Base-by-base conservation (phyloP, 2,329 filamentous ascomycete genomes). In the Pseudogymnoascus sp. region DNA sequence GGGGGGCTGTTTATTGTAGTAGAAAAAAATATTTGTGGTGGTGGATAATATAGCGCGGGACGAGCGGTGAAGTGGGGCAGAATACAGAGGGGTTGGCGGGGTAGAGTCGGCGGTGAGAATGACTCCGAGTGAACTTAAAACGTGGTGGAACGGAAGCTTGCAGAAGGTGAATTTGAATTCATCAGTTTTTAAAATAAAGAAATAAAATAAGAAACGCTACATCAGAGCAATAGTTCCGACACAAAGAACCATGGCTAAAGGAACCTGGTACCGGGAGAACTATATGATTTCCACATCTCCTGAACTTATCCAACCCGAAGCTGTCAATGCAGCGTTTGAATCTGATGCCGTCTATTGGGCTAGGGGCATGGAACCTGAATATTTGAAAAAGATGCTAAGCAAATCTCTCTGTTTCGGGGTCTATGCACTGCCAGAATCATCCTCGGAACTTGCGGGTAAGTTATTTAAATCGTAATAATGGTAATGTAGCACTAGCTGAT, bases 221-320 rank as follows among this genome's bases (percentile, higher is more conserved):
- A 25, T 17, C 9, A 15, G 7, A 17, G 13, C 31, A 2, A 55
- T 33, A 21, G 21, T 21, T 21, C n/a, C 33, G 15, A 33, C 17
- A 33, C 48, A 33, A 55, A 33, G 29, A 59, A 13, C 36, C 51
- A 70, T 70, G 68, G 58, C 61, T 10, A 25, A 65, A 44, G 66
- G 59, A 61, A 67, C 68, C 62, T 84, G 82, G 82, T 79, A 78
- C 66, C 76, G 77, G 58, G 78, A 80, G 65, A 77, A 79, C 62
- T 87, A 84, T 71, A 74, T 86, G 66, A 76, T 87, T 72, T 88
- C 85, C 29, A 87, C 84, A 38, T 81, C 88, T 69, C 80, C 79
- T 31, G 69, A 74, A 8, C 80, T 83, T 60, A 73, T 89, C 63
- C 79, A 85, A 60, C 73, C 81, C 25, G 71, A 77, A 36, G 79